Percentiles rank a stretch among this genome's conserved stretches.
These are phyloP conservation scores for Sporothrix globosa DNA, from an alignment of 2,329 filamentous ascomycete genomes.

Conservation along the genomic window DNA sequence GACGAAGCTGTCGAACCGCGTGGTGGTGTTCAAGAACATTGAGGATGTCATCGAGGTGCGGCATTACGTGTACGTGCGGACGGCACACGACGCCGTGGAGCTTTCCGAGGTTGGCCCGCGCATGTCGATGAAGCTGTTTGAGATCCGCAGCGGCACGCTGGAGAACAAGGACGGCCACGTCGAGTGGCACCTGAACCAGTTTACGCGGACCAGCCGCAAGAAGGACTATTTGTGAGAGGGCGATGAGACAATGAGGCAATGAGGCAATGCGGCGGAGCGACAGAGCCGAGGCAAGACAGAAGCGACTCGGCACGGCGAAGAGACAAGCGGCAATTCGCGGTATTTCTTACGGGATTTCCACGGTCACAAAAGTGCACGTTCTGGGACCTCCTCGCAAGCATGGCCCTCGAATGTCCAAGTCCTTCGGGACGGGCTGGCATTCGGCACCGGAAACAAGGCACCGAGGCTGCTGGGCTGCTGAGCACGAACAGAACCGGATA, in stretches of 20 bases:
- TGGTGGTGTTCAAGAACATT: constrained; percentile 93
- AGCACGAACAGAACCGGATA: neutral
- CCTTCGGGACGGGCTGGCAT: too few species aligned
- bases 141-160: constrained; percentile 86
- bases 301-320: neutral
- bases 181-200: constrained; percentile 95
- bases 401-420: too few species aligned
- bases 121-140: constrained; percentile 96
- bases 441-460: too few species aligned
- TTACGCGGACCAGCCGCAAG: constrained; percentile 89
- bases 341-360: too few species aligned
- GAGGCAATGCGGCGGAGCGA: neutral
- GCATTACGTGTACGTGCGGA: constrained; percentile 80
- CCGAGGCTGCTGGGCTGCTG: neutral
- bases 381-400: neutral
- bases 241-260: too few species aligned
- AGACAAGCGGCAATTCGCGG: constrained; percentile 19
- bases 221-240: constrained; percentile 81
- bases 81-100: constrained; percentile 86
- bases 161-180: constrained; percentile 95
- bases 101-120: constrained; percentile 86
- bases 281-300: neutral
- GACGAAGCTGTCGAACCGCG: constrained; percentile 78
- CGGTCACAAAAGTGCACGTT: neutral
- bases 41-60: constrained; percentile 93